phyloP scores from a whole-genome alignment of 140 eudicot species.

The Stevia rebaudiana region DNA sequence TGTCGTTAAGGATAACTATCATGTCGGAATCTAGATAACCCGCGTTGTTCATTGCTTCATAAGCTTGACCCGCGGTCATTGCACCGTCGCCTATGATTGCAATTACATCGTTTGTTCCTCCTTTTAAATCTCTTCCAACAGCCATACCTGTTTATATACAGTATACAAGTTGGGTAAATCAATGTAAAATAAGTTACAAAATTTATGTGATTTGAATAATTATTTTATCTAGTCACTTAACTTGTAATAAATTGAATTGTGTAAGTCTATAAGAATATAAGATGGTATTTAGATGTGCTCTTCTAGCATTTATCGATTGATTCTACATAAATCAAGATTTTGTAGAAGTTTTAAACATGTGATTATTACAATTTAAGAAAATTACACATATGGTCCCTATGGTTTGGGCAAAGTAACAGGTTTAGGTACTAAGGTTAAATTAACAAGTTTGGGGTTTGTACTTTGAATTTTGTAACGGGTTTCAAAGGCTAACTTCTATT shows the following conservation, averaged over 20 bases:
- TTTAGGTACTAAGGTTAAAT: no score
- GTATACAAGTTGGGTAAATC: conserved; percentile 1
- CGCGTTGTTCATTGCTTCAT: conserved; percentile 99
- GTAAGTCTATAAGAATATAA: no score
- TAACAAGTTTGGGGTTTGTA: no score
- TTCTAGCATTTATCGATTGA: no score
- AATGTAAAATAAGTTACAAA: no score
- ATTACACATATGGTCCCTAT: no score
- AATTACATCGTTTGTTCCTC: conserved; percentile 65
- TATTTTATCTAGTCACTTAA: no score
- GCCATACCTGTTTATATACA: conserved; percentile 70
- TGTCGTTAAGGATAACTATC: conserved; percentile 92
- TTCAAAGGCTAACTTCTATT: no score
- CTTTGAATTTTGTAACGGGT: no score
- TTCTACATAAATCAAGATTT: no score
- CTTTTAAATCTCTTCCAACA: conserved; percentile 92
- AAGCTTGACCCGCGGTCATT: conserved; percentile 99
- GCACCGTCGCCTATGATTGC: conserved; percentile 98
- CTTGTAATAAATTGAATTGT: neutral
- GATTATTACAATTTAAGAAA: neutral
- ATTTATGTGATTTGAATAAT: neutral
- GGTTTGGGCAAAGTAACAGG: no score
- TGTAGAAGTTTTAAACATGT: neutral
- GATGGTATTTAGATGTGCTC: neutral
- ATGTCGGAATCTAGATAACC: conserved; percentile 93